These are phyloP conservation scores for Hysterium pulicare DNA, from an alignment of 2,329 filamentous ascomycete species.

Conservation along the genomic window DNA sequence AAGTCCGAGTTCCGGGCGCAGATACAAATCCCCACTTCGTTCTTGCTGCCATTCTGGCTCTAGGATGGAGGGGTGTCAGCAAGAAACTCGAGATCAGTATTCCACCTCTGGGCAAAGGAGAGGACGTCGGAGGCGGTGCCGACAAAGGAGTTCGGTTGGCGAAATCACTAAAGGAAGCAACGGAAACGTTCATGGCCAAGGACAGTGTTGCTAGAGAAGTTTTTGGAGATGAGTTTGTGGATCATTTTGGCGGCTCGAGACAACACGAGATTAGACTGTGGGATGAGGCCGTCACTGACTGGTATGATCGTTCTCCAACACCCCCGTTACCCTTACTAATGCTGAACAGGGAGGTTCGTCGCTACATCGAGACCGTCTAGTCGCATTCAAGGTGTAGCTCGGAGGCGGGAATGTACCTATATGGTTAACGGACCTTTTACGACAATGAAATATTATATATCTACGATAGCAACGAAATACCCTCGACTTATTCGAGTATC, in stretches of 20 bases:
- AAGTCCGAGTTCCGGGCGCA: conserved; percentile 89
- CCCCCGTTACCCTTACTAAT: too few relatives aligned
- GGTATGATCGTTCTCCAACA: too few relatives aligned
- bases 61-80: conserved; percentile 88
- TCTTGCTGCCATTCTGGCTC: conserved; percentile 77
- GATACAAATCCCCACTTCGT: conserved; percentile 89
- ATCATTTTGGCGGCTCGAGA: conserved; percentile 88
- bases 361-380: conserved; percentile 4
- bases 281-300: conserved; percentile 96
- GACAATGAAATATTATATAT: not conserved
- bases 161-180: conserved; percentile 82
- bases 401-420: not conserved
- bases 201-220: conserved; percentile 90
- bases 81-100: conserved; percentile 82
- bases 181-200: conserved; percentile 68
- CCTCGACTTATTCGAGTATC: too few relatives aligned
- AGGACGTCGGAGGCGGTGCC: conserved; percentile 68
- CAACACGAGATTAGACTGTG: conserved; percentile 87
- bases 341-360: not conserved
- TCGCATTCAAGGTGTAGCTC: not conserved
- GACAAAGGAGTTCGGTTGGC: conserved; percentile 77
- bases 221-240: conserved; percentile 91
- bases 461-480: too few relatives aligned
- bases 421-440: not conserved
- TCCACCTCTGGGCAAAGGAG: conserved; percentile 78